Percentiles rank a stretch among this genome's conserved stretches.
Conservation (phyloP, 352 stramenopile genomes). For the Globisporangium paddicum region DNA sequence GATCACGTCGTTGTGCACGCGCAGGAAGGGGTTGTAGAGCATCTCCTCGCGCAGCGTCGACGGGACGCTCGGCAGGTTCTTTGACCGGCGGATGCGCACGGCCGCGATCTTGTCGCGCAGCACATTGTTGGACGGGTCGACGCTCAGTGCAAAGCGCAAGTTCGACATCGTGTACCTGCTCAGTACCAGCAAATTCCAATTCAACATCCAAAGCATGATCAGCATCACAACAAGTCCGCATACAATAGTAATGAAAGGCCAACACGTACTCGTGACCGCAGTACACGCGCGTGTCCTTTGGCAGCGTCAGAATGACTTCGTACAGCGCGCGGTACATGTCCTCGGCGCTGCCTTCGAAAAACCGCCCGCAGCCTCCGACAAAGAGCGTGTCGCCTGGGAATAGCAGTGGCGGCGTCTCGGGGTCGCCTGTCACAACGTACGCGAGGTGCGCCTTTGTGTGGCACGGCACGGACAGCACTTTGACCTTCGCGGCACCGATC, state of each 20-base stretch:
- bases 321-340: constrained; percentile 89
- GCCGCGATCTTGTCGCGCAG: constrained; percentile 84
- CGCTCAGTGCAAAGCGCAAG: constrained; percentile 89
- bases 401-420: constrained; percentile 64
- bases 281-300: constrained; percentile 86
- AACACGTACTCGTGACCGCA: constrained; percentile 75
- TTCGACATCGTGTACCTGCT: constrained; percentile 90
- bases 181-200: background rate
- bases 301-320: constrained; percentile 81
- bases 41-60: constrained; percentile 86
- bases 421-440: constrained; percentile 82
- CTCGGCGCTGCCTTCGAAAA: constrained; percentile 87
- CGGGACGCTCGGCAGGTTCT: constrained; percentile 90
- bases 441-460: constrained; percentile 83
- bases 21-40: constrained; percentile 84
- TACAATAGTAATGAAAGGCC: background rate
- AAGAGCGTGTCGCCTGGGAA: constrained; percentile 90
- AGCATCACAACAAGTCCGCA: background rate
- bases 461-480: constrained; percentile 75
- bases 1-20: constrained; percentile 81
- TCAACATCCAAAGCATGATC: background rate
- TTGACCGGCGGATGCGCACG: constrained; percentile 69
- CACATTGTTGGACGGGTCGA: constrained; percentile 89
- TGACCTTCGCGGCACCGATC: constrained; percentile 66
- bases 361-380: constrained; percentile 74